A percentile compares a stretch with the other conserved stretches of the same genome.
Conservation (phyloP, 495 filamentous ascomycete genomes). For the Penicillium longicatenatum region DNA sequence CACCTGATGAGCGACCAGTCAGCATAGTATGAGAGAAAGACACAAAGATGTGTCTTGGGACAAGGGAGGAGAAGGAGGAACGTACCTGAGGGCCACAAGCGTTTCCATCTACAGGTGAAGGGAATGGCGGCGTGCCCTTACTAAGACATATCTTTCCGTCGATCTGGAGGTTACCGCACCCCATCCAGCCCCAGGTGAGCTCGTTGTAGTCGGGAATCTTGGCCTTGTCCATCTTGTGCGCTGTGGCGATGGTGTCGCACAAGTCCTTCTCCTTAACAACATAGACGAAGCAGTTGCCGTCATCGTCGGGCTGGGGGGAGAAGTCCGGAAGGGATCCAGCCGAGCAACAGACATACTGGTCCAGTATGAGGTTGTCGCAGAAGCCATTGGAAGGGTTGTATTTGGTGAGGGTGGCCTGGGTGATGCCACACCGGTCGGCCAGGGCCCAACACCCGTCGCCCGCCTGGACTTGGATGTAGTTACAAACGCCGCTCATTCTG, state of each 20-base stretch:
- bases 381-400: too few species aligned
- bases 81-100: slow-evolving; percentile 7
- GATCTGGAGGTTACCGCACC: neutral
- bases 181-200: slow-evolving; percentile 2
- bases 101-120: neutral
- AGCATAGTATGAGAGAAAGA: too few species aligned
- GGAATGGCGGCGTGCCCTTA: slow-evolving; percentile 1
- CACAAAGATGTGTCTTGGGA: too few species aligned
- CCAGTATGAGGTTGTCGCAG: neutral
- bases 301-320: neutral
- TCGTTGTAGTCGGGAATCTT: neutral
- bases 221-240: neutral
- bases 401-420: too few species aligned
- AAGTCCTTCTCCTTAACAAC: neutral
- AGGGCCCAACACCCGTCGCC: too few species aligned
- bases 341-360: neutral
- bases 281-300: neutral
- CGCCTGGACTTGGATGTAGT: too few species aligned
- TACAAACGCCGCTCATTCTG: too few species aligned
- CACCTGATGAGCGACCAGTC: too few species aligned
- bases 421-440: too few species aligned
- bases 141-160: slow-evolving; percentile 6
- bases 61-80: too few species aligned
- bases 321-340: neutral
- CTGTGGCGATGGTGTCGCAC: neutral